Base-by-base conservation (phyloP, 176 grass and related monocot species). In the Panicum miliaceum region DNA sequence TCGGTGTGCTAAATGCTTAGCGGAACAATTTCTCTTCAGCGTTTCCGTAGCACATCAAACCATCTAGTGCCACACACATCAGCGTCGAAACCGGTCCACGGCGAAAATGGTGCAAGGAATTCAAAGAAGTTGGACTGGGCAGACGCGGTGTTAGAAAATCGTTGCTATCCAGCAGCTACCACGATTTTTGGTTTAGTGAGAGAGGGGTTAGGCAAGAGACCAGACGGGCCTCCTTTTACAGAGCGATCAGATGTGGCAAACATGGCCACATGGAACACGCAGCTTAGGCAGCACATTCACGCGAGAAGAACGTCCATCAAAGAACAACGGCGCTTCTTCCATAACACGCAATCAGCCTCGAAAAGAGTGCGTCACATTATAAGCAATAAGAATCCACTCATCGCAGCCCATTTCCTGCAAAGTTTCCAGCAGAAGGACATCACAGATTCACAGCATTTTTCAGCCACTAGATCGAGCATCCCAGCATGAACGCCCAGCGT, bases 181-280 rank as follows among this genome's bases (percentile, higher is more conserved):
- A 32, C 11, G 16, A 16, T 16, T 25, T 23, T 16, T 4, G 1
- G 26, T 40, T 68, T 68, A 8, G 29, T 8, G 52, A 9, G 15
- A 52, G 25, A 8, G 5, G 75, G 68, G 36, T 71, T 64, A 74
- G 42, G 38, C 22, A 40, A 37, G 5, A 72, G 42, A 52, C 59
- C 26, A 64, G 7, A 63, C n/a, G 23, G 35, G 12, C 3, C 18
- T 27, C 37, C 50, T 76, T 64, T 56, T 37, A 64, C 45, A 22
- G 35, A 15, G 51, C 2, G 8, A 81, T 76, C 50, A 35, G 56
- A 53, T 16, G 18, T 6, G 36, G 16, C 46, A n/a, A 64, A 73
- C 16, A 86, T 64, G 38, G 54, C 26, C 71, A 76, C 27, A 81
- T 76, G 71, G 61, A 81, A 85, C 61, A 70, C 25, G 13, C 23